These are phyloP conservation scores for Oryza brachyantha DNA, from an alignment of 176 grass and related monocot genomes.

Conservation along the genomic window DNA sequence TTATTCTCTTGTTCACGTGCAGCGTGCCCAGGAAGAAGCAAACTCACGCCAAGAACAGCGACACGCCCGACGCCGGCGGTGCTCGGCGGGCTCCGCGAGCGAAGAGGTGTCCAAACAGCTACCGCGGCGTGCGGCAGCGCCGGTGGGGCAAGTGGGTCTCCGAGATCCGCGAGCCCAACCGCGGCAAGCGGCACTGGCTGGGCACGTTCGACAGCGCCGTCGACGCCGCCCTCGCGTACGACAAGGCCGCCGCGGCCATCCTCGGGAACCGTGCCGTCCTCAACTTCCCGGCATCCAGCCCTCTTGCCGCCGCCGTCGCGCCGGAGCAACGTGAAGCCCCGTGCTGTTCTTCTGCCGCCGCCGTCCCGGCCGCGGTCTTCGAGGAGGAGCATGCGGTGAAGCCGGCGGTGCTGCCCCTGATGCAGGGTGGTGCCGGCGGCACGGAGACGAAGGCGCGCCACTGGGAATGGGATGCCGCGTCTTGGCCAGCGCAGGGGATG, in stretches of 20 bases:
- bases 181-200: slow-evolving; percentile 55
- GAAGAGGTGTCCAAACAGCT: slow-evolving; percentile 39
- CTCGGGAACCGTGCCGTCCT: neutral
- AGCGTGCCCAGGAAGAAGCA: slow-evolving; percentile 23
- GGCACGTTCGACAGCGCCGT: slow-evolving; percentile 55
- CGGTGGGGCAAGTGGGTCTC: slow-evolving; percentile 72
- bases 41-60: neutral
- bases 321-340: neutral
- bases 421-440: neutral
- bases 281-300: neutral
- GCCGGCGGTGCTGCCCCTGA: neutral
- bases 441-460: neutral
- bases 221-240: slow-evolving; percentile 63
- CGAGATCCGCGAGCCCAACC: slow-evolving; percentile 55
- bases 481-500: neutral
- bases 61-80: neutral
- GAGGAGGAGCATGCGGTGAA: slow-evolving; percentile 27
- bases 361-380: neutral
- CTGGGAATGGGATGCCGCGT: neutral
- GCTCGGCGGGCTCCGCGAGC: slow-evolving; percentile 21
- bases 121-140: slow-evolving; percentile 65
- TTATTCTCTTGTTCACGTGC: slow-evolving; percentile 6
- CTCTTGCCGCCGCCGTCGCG: neutral
- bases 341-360: neutral
- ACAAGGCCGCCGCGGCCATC: slow-evolving; percentile 49